These are phyloP conservation scores for Vitis hybrid DNA, from an alignment of 177 flowering plant genomes.

Conservation along the genomic window DNA sequence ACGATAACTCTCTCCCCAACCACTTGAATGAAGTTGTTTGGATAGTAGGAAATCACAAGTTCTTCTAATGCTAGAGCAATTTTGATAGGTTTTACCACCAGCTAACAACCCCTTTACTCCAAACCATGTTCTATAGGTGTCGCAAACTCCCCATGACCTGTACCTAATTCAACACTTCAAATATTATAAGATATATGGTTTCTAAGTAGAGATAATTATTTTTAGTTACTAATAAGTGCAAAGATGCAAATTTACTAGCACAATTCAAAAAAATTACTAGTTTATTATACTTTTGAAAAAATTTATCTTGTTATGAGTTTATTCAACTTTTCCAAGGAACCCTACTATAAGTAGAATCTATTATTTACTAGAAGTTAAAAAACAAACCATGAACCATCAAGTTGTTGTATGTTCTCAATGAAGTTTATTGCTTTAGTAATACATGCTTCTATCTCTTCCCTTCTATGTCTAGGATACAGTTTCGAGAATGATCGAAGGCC, in stretches of 20 bases:
- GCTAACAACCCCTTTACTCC: conserved; percentile 42
- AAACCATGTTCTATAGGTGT: conserved; percentile 59
- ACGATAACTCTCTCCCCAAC: conserved; percentile 65
- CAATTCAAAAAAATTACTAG: no score
- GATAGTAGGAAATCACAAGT: conserved; percentile 48
- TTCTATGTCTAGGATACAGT: conserved; percentile 33
- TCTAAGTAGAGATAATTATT: no score
- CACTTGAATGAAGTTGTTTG: conserved; percentile 48
- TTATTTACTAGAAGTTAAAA: not conserved
- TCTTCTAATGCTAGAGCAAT: conserved; percentile 27
- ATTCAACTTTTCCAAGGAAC: no score
- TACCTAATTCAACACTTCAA: conserved; percentile 24
- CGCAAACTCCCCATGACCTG: conserved; percentile 49
- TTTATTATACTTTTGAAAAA: no score
- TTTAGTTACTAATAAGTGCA: no score
- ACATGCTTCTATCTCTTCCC: conserved; percentile 36
- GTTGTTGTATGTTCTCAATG: conserved; percentile 41
- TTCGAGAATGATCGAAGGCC: conserved; percentile 31
- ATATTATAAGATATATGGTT: not conserved
- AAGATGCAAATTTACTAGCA: no score
- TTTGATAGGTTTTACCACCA: conserved; percentile 34
- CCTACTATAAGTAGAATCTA: no score
- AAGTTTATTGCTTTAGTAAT: conserved; percentile 36
- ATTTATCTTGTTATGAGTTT: no score
- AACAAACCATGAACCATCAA: conserved; percentile 54